Conservation (phyloP, 83 land plant species). For the Thuja plicata region DNA sequence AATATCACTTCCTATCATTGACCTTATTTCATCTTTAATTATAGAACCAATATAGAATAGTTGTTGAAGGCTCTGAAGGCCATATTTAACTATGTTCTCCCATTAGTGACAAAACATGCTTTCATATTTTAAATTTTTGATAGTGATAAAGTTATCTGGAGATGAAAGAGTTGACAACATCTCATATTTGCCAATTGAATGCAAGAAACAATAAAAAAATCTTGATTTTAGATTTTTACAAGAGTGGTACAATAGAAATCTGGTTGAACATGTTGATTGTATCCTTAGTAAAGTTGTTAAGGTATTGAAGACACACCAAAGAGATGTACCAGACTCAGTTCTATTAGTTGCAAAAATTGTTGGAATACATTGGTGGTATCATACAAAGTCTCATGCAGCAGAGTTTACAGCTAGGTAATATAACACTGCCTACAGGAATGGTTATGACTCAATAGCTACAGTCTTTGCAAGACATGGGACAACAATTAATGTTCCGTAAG, state of each 20-base stretch:
- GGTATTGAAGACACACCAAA: slow-evolving; percentile 20
- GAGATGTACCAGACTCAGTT: slow-evolving; percentile 17
- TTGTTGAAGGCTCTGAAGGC: too few relatives aligned
- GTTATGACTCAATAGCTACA: slow-evolving; percentile 37
- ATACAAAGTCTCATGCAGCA: slow-evolving; percentile 34
- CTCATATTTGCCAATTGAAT: background rate
- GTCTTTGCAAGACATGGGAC: slow-evolving; percentile 43
- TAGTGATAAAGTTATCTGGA: background rate
- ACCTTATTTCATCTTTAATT: too few relatives aligned
- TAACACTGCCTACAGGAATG: slow-evolving; percentile 40
- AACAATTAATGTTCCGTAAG: slow-evolving; percentile 37
- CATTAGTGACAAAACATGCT: background rate
- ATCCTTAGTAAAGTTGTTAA: slow-evolving; percentile 31
- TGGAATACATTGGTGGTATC: slow-evolving; percentile 47
- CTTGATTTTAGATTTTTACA: slow-evolving; percentile 20
- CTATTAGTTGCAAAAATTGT: slow-evolving; percentile 34
- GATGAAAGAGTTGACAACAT: background rate
- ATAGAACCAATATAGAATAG: too few relatives aligned
- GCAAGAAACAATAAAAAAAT: slow-evolving; percentile 14
- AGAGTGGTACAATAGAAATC: slow-evolving; percentile 41
- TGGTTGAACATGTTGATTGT: slow-evolving; percentile 37
- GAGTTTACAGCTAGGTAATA: slow-evolving; percentile 47
- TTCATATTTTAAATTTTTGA: background rate
- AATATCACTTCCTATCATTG: too few relatives aligned
- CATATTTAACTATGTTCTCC: too few relatives aligned